phyloP scores from a whole-genome alignment of 108 stramenopile species.

The Nannochloropsis oceanica region DNA sequence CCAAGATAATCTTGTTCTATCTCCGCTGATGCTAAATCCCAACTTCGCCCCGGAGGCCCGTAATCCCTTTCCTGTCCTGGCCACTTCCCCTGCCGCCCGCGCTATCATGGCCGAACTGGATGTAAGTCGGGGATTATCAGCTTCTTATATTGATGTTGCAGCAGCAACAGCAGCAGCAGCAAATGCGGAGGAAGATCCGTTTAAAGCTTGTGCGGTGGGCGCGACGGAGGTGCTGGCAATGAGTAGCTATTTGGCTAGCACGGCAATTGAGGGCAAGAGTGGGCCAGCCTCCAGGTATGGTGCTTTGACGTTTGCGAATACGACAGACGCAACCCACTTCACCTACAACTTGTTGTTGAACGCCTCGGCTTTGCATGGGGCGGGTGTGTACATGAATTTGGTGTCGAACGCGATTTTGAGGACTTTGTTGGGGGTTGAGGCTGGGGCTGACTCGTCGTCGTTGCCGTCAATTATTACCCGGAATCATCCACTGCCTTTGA shows the following conservation, averaged over 20 bases:
- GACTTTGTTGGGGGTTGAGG: not conserved
- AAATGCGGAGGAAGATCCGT: not conserved
- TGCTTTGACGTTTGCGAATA: not conserved
- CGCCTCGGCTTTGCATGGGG: conserved; percentile 29
- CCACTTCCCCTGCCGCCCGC: not conserved
- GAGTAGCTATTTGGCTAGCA: conserved; percentile 1
- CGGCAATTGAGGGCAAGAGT: not conserved
- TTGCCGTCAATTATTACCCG: not conserved
- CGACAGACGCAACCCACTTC: not conserved
- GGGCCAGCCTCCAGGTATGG: not conserved
- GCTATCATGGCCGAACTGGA: conserved; percentile 1
- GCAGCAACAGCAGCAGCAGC: not conserved
- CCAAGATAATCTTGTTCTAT: not conserved
- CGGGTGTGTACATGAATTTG: conserved; percentile 10
- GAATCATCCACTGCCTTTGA: conserved; percentile 31
- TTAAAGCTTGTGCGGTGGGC: conserved; percentile 1
- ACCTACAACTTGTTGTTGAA: conserved; percentile 24
- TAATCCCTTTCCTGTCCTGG: conserved; percentile 52
- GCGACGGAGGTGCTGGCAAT: not conserved
- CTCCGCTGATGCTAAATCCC: conserved; percentile 2
- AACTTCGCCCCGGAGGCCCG: not conserved
- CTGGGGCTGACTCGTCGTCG: not conserved
- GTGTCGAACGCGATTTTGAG: conserved; percentile 11
- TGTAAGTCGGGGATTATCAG: not conserved
- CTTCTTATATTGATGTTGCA: not conserved